These are phyloP conservation scores for Abrus pulchellus DNA, from an alignment of 306 rosid species.

Conservation along the genomic window DNA sequence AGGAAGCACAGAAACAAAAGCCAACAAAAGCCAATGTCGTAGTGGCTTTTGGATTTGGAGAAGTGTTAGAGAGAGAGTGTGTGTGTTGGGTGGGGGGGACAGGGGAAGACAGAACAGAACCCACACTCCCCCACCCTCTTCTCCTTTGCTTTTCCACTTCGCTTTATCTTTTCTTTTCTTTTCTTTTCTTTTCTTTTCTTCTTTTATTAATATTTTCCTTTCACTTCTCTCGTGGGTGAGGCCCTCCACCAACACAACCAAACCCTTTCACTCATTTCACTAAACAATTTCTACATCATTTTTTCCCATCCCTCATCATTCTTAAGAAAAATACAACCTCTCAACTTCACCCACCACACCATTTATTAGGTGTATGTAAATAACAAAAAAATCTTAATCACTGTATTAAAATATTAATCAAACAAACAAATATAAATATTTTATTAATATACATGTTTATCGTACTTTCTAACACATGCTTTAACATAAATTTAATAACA, in stretches of 20 bases:
- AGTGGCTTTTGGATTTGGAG: constrained; percentile 66
- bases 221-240: constrained; percentile 56
- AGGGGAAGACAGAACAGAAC: constrained; percentile 80
- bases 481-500: no score
- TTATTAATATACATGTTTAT: no score
- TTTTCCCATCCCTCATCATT: background rate
- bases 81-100: constrained; percentile 93
- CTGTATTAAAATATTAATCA: no score
- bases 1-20: constrained; percentile 82
- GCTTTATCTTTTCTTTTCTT: constrained; percentile 46
- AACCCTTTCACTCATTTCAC: constrained; percentile 48
- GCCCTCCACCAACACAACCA: constrained; percentile 79
- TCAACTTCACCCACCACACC: constrained; percentile 30
- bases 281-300: background rate
- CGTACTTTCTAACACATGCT: no score
- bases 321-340: background rate
- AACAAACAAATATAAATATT: no score
- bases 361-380: constrained; percentile 2
- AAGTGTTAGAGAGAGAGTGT: constrained; percentile 57
- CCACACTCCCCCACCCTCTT: constrained; percentile 65
- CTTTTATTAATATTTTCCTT: constrained; percentile 56
- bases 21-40: constrained; percentile 70
- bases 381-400: background rate
- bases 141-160: constrained; percentile 56
- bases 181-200: constrained; percentile 51